These are phyloP conservation scores for Aegilops tauschii DNA, from an alignment of 176 grass and related monocot genomes.

Conservation along the genomic window DNA sequence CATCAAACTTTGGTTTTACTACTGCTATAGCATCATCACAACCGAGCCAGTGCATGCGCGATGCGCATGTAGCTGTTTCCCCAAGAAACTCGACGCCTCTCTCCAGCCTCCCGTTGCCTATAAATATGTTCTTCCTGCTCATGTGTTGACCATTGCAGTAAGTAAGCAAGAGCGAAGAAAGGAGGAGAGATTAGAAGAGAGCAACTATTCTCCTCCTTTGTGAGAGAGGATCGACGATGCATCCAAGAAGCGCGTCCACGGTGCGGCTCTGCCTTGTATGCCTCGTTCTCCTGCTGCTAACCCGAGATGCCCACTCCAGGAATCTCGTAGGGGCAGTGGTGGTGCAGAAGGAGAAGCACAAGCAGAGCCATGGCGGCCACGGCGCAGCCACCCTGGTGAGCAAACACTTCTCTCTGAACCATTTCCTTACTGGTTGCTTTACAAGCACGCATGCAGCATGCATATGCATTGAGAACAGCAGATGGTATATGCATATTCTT, in stretches of 20 bases:
- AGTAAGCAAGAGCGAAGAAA: neutral
- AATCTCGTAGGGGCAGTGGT: neutral
- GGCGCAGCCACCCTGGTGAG: neutral
- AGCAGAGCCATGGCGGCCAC: conserved; percentile 1
- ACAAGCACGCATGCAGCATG: neutral
- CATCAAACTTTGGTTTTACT: conserved; percentile 20
- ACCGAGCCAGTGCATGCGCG: neutral
- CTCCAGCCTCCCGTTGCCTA: neutral
- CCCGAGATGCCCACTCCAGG: conserved; percentile 1
- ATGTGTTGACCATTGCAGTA: conserved; percentile 4
- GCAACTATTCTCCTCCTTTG: neutral
- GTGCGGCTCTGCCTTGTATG: neutral
- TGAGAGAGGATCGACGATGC: neutral
- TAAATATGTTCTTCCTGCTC: conserved; percentile 24
- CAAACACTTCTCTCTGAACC: neutral
- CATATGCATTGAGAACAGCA: neutral
- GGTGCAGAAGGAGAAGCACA: neutral
- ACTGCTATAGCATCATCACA: neutral
- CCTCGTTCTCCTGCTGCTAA: conserved; percentile 3
- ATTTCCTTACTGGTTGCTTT: neutral
- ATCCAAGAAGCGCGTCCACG: neutral
- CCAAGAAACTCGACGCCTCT: neutral
- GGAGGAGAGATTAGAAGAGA: neutral
- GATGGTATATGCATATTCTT: neutral
- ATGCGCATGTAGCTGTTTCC: neutral